Evolutionary conservation across 805 yeast species (phyloP).

Genomic region (Yamadazyma nakazawae): DNA sequence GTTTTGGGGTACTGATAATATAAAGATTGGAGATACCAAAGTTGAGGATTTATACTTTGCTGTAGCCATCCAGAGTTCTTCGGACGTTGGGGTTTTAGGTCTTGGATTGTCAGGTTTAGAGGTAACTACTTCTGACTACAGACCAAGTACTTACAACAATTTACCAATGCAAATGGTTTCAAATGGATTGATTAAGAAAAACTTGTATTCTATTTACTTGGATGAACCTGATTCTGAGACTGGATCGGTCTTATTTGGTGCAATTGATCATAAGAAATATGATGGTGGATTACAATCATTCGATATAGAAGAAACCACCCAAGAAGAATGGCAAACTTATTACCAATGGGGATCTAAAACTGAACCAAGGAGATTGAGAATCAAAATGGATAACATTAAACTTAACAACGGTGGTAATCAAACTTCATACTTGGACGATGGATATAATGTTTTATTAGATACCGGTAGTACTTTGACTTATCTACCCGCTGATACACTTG

Average conservation of each 20-base stretch:
- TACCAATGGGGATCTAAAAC: neutral
- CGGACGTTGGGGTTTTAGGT: constrained; percentile 52
- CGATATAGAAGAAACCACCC: neutral
- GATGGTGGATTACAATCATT: constrained; percentile 15
- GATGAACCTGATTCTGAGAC: constrained; percentile 18
- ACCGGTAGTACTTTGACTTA: constrained; percentile 37
- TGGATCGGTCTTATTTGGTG: constrained; percentile 40
- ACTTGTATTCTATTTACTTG: constrained; percentile 30
- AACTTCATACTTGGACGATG: neutral
- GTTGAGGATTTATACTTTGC: constrained; percentile 62
- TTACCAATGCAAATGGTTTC: constrained; percentile 29
- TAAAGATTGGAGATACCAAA: constrained; percentile 12
- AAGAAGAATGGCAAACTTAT: neutral
- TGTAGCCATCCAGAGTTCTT: constrained; percentile 60
- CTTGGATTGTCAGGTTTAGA: constrained; percentile 69
- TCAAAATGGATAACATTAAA: neutral
- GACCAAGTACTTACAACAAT: constrained; percentile 15
- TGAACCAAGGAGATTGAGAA: constrained; percentile 1
- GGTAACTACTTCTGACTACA: constrained; percentile 14
- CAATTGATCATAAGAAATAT: constrained; percentile 39
- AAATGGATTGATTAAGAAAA: constrained; percentile 29
- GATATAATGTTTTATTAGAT: constrained; percentile 14
- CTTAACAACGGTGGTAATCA: neutral
- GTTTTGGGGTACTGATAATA: neutral
- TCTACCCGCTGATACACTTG: constrained; percentile 34